These are phyloP conservation scores for Lactarius pseudohatsudake DNA, from an alignment of 768 basidiomycete genomes.

Conservation along the genomic window DNA sequence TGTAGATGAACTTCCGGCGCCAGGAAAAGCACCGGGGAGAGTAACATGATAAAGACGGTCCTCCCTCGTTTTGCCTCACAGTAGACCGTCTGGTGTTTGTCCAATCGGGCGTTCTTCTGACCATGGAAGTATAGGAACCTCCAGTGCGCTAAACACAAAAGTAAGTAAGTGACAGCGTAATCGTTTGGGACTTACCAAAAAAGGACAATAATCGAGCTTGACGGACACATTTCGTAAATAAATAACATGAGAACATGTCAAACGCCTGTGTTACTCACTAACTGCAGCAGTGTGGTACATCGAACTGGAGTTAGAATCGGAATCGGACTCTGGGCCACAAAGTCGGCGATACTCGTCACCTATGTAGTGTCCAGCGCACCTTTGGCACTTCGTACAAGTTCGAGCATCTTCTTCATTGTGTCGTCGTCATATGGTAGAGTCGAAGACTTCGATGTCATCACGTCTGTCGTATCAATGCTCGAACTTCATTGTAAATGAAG, in stretches of 20 bases:
- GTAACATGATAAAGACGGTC: background rate
- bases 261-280: background rate
- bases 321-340: background rate
- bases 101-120: background rate
- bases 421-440: background rate
- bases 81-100: background rate
- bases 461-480: background rate
- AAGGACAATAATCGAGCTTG: background rate
- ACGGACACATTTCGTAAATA: background rate
- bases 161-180: too few relatives aligned
- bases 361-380: background rate
- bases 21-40: background rate
- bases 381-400: background rate
- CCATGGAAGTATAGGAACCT: constrained; percentile 2
- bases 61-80: background rate
- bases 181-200: background rate
- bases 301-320: background rate
- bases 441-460: background rate
- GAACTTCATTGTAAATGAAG: background rate
- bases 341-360: background rate
- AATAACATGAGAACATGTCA: background rate
- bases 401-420: constrained; percentile 1
- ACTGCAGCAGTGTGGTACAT: background rate
- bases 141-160: background rate
- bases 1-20: background rate